Base-by-base conservation (phyloP, 2,329 filamentous ascomycete genomes). In the Penicillium digitatum region DNA sequence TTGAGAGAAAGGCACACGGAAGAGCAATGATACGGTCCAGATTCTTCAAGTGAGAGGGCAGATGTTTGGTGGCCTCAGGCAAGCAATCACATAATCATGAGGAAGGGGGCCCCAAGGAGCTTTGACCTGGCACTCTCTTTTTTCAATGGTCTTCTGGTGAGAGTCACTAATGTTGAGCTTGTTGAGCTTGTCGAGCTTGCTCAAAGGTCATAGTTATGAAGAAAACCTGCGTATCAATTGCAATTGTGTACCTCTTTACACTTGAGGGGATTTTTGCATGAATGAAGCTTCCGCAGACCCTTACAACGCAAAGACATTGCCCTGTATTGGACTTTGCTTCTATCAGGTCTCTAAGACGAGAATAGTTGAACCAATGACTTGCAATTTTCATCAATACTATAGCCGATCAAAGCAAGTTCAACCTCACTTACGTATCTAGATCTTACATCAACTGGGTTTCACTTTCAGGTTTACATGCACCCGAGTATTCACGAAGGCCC, bases 21-120 rank as follows among this genome's bases (percentile, higher is more conserved):
- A 27, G 16, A 32, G 11, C 10, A 34, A 54, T 26, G 18, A 34
- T 50, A 34, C 26, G 42, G 42, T 12, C 34, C 44, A 43, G 38
- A 44, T 50, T 50, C 38, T 44, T 44, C 8, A 26, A 26, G 37
- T 50, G 11, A 50, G 48, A 50, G 48, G 18, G 48, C 27, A 34
- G 27, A 34, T 50, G 38, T 50, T 26, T 43, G 1, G 4, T 26
- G 27, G 48, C 48, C 48, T 50, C 11, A 50, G 48, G 48, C 48
- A 50, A 49, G 9, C 1, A 26, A 50, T 50, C 38, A 50, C 48
- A 44, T 50, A 43, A 43, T 50, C 48, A 50, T 34, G 37, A 43
- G 48, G 48, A 50, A 34, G 47, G 46, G 45, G 24, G 14, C 24
- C 11, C 16, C 3, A 44, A 22, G 44, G 44, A 35, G 44, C 35